Base-by-base conservation (phyloP, 2,329 filamentous ascomycete genomes). In the Fusarium sambucinum region DNA sequence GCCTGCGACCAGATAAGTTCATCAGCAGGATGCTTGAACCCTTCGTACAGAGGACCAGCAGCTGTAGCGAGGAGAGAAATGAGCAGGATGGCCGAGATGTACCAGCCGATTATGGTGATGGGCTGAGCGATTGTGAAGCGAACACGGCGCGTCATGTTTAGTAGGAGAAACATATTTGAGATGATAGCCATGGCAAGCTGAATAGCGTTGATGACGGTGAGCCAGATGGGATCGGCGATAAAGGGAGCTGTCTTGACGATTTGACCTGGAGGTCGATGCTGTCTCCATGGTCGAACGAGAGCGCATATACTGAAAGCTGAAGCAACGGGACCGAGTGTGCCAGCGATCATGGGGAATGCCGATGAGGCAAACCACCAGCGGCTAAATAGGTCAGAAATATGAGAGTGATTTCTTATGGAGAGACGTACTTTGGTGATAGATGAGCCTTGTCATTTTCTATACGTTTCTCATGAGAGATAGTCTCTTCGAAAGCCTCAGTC, bases 271-370 rank as follows among this genome's bases (percentile, higher is more conserved):
- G 78, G 76, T 7, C 86, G 79, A 48, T 82, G 82, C 75, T 90
- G 86, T 63, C 92, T 85, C 94, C 94, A 97, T 23, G 88, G 88
- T 29, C 89, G 89, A 2, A 93, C 92, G n/a, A 97, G 84, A 10
- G 94, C 92, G 64, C 92, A 93, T 60, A 97, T 93, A 59, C 91
- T 95, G 79, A 96, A 91, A 30, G 96, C 89, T 59, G 94, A 97
- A 4, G 94, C 94, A 12, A 97, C 87, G 0, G 94, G 94, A 1
- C 93, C 93, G 4, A 96, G 86, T 0, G 94, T 93, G 33, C 93
- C 94, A 3, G 94, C 93, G 13, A 96, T 85, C 75, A 97, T 88
- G 32, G 92, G 92, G 66, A 94, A 89, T 12, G 86, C 87, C 2
- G 87, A 86, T 4, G 86, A 87, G 27, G 87, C 84, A 72, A 89